Base-by-base conservation (phyloP, 495 filamentous ascomycete species). In the Cenococcum geophilum region DNA sequence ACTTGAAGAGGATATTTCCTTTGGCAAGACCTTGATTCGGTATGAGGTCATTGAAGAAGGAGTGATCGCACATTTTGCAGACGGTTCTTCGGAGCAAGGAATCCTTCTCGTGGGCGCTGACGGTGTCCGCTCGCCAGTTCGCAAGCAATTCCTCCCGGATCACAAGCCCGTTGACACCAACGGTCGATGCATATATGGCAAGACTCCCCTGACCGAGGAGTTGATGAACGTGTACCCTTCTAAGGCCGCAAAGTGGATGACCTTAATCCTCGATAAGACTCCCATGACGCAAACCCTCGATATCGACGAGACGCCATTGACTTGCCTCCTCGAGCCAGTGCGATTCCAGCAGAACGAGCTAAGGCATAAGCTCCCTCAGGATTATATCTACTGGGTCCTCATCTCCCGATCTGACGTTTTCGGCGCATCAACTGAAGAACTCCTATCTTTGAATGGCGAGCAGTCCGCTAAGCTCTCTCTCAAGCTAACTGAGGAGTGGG, bases 101-200 rank as follows among this genome's bases (percentile, higher is more conserved):
- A 69, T 70, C 0, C 68, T 86, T 1, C 66, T 87, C 12, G 65
- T 86, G 48, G 84, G 78, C 36, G 76, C 75, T 57, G 85, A 87
- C 67, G 85, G 84, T 6, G 70, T 73, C 25, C 74, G 73, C 36
- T 84, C 81, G 8, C 71, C 64, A 9, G 71, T 76, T 4, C 79
- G 79, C 69, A 66, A 68, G 51, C 68, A 72, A 22, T 63, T 67
- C 14, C 59, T 68, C 6, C 70, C 71, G 1, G 48, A 67, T n/a
- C 59, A 66, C 43, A 68, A 64, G 48, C 55, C 51, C 8, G 45
- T 74, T 14, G 69, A 72, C 55, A 69, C 66, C 16, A 58, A 66
- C 16, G 63, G 65, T 25, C 48, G 63, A 16, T 65, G 55, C 34
- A 62, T 73, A 21, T 69, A 67, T 56, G 71, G 71, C 16, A 73